Base-by-base conservation (phyloP, 257 asterid genomes). In the Ilex asprella region DNA sequence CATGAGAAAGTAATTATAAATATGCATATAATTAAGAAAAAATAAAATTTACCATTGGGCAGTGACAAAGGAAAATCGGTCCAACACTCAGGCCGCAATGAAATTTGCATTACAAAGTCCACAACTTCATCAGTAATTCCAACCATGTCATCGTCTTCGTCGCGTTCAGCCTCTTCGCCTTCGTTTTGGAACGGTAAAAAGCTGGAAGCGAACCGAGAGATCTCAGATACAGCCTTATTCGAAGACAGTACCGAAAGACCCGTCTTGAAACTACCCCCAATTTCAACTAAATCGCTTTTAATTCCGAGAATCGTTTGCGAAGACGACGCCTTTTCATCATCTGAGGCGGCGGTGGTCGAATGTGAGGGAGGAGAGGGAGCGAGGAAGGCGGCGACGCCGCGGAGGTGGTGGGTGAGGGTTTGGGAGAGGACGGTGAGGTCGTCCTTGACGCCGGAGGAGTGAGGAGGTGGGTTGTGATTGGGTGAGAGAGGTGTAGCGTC, bases 331-430 rank as follows among this genome's bases (percentile, higher is more conserved):
- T 60, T 49, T 11, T 49, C 5, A 4, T 49, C 54, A 15, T 49
- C 54, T 8, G 50, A 59, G 32, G 55, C 5, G 27, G 30, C 32
- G 11, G 61, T 53, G 11, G 53, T 55, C 35, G 70, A 11, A 16
- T 2, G 11, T 75, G 49, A 10, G 76, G 3, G 14, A 32, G 79
- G 84, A 12, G 85, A 80, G 13, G 89, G 85, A 10, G 86, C 80
- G 6, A 86, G 84, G 57, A 86, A 84, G 69, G 85, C 75, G 49
- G 92, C 86, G 56, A 84, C 87, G n/a, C 92, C 92, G 59, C 87
- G 82, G 65, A 80, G 69, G 29, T 31, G 80, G 55, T 62, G 68
- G 70, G 77, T 63, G 75, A 72, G 58, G 27, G 75, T 57, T 10
- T 71, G 69, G 16, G 77, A 76, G 31, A 81, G 76, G 64, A 76